Evolutionary conservation across 2,329 filamentous ascomycete species (phyloP), one percentile per base, ranked within the genome.

Genomic region (Thermoascus crustaceus): DNA sequence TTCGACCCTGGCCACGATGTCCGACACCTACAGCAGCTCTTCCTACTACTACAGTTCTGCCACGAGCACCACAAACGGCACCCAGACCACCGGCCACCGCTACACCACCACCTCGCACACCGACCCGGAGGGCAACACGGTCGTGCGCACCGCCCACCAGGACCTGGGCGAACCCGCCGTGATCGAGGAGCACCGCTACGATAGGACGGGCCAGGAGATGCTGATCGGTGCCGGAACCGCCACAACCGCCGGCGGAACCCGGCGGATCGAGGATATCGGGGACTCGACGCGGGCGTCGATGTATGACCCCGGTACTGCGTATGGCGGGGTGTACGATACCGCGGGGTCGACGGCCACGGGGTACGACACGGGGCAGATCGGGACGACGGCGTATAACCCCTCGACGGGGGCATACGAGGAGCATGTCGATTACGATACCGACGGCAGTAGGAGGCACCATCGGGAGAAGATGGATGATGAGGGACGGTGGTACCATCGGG

Each of bases 21-120:
- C 26, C 40, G 43, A 54, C 30, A 48, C 43, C n/a, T 51, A 52
- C 35, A 48, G 43, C 43, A 56, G 49, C 30, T 53, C 52, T n/a
- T 53, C 54, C 19, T 59, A 51, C 41, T 57, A 47, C 43, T 58
- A 52, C 42, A 57, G 45, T 41, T 53, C 55, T 10, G 47, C 52
- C 4, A 52, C 42, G 19, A 56, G 48, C 39, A 45, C 40, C 32
- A 41, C 32, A 26, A 43, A 54, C 34, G 53, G 50, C 23, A 47
- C 33, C 9, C 40, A 41, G 26, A 47, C 48, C n/a, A 49, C 52
- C 17, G 58, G 55, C 34, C 55, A 56, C 35, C 54, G 55, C 3
- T 59, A 56, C 41, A 43, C 48, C 7, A 58, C 54, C 4, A 42
- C 44, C 21, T 55, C 55, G 3, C 47, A 54, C 23, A 61, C 55